These are phyloP conservation scores for Candida rishiriensis DNA, from an alignment of 805 yeast species.

Conservation along the genomic window DNA sequence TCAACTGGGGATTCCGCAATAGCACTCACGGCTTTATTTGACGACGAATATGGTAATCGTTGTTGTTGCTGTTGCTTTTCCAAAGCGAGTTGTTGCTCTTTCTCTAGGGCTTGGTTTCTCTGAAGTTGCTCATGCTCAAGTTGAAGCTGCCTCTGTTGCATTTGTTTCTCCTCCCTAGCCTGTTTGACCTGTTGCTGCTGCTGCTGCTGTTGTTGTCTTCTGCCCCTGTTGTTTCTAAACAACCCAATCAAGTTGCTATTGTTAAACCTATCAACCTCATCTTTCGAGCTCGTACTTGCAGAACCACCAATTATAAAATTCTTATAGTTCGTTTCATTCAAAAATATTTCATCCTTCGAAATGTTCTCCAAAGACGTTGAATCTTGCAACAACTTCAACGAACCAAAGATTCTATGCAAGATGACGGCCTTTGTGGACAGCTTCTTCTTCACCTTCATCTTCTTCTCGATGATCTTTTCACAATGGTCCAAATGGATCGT, in stretches of 20 bases:
- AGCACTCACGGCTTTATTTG: background rate
- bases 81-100: background rate
- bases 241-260: conserved; percentile 21
- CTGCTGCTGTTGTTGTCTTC: conserved; percentile 1
- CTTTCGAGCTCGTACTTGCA: conserved; percentile 20
- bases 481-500: conserved; percentile 70
- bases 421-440: conserved; percentile 72
- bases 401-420: conserved; percentile 73
- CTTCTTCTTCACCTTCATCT: conserved; percentile 61
- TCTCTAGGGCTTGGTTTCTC: conserved; percentile 1
- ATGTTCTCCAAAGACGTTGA: conserved; percentile 51
- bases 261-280: conserved; percentile 22
- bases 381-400: conserved; percentile 71
- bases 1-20: conserved; percentile 4
- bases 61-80: background rate
- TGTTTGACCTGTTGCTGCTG: background rate
- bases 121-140: conserved; percentile 3
- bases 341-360: conserved; percentile 29
- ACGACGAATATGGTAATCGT: background rate
- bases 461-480: conserved; percentile 65
- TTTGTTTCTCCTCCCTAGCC: conserved; percentile 3
- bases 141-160: conserved; percentile 4
- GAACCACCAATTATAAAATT: conserved; percentile 30
- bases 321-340: conserved; percentile 32
- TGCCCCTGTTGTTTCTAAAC: conserved; percentile 19